phyloP scores from a whole-genome alignment of 106 monocot genomes.

The Dendrobium catenatum region DNA sequence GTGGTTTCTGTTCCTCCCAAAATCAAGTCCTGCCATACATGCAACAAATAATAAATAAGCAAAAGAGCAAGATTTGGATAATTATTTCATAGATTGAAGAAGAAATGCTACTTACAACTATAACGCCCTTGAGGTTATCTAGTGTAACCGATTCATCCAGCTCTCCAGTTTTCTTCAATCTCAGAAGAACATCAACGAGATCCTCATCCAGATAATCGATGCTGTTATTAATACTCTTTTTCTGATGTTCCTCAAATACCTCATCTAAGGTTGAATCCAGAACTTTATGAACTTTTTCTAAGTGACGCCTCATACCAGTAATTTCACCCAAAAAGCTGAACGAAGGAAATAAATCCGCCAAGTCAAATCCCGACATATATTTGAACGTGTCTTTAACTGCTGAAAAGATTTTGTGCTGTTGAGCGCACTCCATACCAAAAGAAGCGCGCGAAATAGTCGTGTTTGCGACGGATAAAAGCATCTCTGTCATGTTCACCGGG shows the following conservation, averaged over 20 bases:
- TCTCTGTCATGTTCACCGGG: slow-evolving; percentile 3
- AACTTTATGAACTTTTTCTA: neutral
- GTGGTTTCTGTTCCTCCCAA: slow-evolving; percentile 16
- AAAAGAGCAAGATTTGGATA: too few relatives aligned
- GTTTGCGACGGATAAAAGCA: neutral
- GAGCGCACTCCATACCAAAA: neutral
- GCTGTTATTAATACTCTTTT: neutral
- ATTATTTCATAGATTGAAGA: too few relatives aligned
- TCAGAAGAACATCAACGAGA: slow-evolving; percentile 12
- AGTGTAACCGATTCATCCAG: slow-evolving; percentile 3
- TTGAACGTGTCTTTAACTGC: neutral
- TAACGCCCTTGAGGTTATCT: slow-evolving; percentile 7
- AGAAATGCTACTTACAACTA: slow-evolving; percentile 1
- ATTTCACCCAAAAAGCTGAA: neutral
- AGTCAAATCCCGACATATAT: neutral
- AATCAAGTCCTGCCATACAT: slow-evolving; percentile 10
- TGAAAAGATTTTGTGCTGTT: neutral
- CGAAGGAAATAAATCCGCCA: slow-evolving; percentile 6
- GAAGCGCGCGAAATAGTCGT: neutral
- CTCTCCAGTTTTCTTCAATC: neutral
- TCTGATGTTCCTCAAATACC: slow-evolving; percentile 8
- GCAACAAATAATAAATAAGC: too few relatives aligned
- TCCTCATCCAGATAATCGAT: neutral
- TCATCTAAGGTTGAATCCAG: slow-evolving; percentile 2
- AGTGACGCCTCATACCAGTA: neutral